Base-by-base conservation (phyloP, 306 rosid species). In the Vicia faba region DNA sequence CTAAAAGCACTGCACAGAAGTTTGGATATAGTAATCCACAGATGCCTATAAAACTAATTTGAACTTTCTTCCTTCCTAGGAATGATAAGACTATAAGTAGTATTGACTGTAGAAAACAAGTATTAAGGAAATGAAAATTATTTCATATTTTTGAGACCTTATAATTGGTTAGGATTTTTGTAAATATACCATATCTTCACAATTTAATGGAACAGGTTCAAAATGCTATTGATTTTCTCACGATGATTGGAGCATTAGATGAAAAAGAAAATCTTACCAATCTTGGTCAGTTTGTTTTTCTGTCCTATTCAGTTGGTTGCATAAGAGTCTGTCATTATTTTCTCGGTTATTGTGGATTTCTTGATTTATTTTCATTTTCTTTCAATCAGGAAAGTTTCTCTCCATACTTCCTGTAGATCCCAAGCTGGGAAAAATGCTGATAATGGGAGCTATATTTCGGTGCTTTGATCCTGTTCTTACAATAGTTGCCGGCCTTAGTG, bases 381-480 rank as follows among this genome's bases (percentile, higher is more conserved):
- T 70, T 55, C 59, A 45, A 59, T 35, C 91, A 91, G 97, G 98
- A 69, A 93, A 80, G 33, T 88, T 87, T 83, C 89, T 93, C 77
- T 83, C 98, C 2, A 82, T 89, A 62, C 96, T 93, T 79, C 98
- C 98, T 10, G 97, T 93, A 39, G 98, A 93, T 62, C 98, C 98
- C 66, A 93, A 93, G 80, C 87, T 89, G 43, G 98, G 98, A 39
- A 93, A 93, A 88, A 89, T 93, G 98, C 81, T 93, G 76, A 67
- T 89, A 29, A 89, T 93, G 98, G 98, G 98, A 53, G 91, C 96
- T 75, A 79, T 89, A 71, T 89, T 89, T 75, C 87, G 84, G 51
- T 93, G 98, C 88, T 93, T 93, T 83, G 98, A 93, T 85, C 97
- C 98, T 73, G 82, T 93, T 85, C 98, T 93, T 69, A 93, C 98